Conservation (phyloP, 352 stramenopile species). For the Thalassiosira ordinaria region DNA sequence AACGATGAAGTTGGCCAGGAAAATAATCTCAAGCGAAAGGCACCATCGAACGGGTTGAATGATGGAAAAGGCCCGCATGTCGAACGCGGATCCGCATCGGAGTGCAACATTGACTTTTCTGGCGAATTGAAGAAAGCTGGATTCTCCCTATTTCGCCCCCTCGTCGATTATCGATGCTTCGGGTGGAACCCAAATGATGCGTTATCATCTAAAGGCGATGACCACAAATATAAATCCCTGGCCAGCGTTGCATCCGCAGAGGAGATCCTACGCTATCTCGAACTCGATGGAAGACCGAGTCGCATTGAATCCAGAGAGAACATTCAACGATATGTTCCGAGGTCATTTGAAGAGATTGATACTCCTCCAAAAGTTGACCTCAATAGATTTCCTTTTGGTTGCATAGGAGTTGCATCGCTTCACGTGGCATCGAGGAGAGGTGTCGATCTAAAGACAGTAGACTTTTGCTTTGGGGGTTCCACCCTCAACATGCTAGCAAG, state of each 20-base stretch:
- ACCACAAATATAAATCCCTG: conserved; percentile 31
- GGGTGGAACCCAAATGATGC: too few relatives aligned
- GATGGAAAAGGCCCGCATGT: too few relatives aligned
- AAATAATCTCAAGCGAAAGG: too few relatives aligned
- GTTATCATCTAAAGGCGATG: too few relatives aligned
- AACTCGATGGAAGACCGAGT: conserved; percentile 23
- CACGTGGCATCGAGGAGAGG: conserved; percentile 48
- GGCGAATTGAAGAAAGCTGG: too few relatives aligned
- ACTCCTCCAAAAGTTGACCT: conserved; percentile 28
- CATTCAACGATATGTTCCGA: too few relatives aligned
- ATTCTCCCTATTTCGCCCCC: too few relatives aligned
- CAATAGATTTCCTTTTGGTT: conserved; percentile 57
- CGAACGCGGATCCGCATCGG: too few relatives aligned
- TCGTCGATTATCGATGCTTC: too few relatives aligned
- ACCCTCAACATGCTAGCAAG: conserved; percentile 64
- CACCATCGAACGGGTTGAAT: too few relatives aligned
- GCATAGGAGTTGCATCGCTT: conserved; percentile 47
- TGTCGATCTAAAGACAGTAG: conserved; percentile 46
- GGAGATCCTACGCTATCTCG: conserved; percentile 20
- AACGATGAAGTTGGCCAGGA: too few relatives aligned
- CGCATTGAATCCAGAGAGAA: conserved; percentile 23
- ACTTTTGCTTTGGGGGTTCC: conserved; percentile 70
- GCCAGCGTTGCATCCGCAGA: conserved; percentile 17
- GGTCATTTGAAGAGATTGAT: conserved; percentile 28
- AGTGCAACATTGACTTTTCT: too few relatives aligned